phyloP scores from a whole-genome alignment of 2,329 filamentous ascomycete genomes.

The Penicillium expansum region DNA sequence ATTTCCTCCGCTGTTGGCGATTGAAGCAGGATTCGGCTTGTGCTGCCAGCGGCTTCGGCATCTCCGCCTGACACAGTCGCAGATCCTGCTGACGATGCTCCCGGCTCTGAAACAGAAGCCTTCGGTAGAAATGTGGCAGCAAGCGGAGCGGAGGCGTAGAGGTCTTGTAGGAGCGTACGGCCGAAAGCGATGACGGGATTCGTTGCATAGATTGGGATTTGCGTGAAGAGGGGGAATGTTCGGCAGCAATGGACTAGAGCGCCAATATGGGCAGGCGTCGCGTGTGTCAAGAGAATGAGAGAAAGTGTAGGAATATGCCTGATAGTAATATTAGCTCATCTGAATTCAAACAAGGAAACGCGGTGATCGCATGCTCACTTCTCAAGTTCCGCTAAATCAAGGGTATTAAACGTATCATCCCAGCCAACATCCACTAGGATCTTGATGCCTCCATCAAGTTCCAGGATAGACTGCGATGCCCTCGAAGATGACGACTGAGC shows the following conservation, averaged over 20 bases:
- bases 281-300: slow-evolving; percentile 89
- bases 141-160: slow-evolving; percentile 86
- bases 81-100: slow-evolving; percentile 47
- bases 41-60: slow-evolving; percentile 26
- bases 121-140: slow-evolving; percentile 79
- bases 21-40: slow-evolving; percentile 54
- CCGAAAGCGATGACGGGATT: slow-evolving; percentile 90
- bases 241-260: slow-evolving; percentile 97
- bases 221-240: slow-evolving; percentile 84
- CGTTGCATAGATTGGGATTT: slow-evolving; percentile 93
- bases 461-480: slow-evolving; percentile 90
- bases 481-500: slow-evolving; percentile 76
- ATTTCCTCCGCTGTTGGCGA: slow-evolving; percentile 86
- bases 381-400: slow-evolving; percentile 81
- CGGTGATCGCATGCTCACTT: slow-evolving; percentile 58
- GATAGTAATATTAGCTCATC: slow-evolving; percentile 12
- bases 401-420: slow-evolving; percentile 85
- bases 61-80: slow-evolving; percentile 35
- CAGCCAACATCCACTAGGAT: slow-evolving; percentile 92
- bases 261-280: slow-evolving; percentile 84
- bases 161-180: slow-evolving; percentile 82
- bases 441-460: slow-evolving; percentile 95
- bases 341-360: slow-evolving; percentile 2
- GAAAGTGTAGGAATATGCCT: slow-evolving; percentile 91
- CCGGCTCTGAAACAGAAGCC: slow-evolving; percentile 60